Evolutionary conservation across 2,329 filamentous ascomycete species (phyloP), one percentile per base, ranked within the genome.

Genomic region (Pseudogymnoascus sp.): DNA sequence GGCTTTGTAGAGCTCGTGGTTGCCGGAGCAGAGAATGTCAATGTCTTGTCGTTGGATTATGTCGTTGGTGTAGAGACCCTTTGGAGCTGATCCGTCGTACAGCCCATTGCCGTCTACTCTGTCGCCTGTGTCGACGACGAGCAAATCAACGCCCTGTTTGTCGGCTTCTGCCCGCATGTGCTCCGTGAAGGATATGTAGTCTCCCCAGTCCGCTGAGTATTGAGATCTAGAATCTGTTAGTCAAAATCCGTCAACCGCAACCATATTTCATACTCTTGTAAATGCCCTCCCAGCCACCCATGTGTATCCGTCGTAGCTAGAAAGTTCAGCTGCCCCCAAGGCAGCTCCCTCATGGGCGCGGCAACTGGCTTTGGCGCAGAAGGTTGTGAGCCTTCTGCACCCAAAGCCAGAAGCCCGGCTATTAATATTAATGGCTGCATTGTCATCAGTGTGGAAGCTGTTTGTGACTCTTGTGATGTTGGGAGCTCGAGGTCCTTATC

Each of bases 291-390:
- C 71, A 95, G 87, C 94, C 94, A 99, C 68, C 94, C 93, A 75
- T 97, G 94, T 3, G 90, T 94, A 73, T 97, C 89, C 41, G 94
- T 97, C 0, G 94, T 97, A 71, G 96, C 92, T n/a, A 99, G 76
- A 73, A 96, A 95, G 79, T 97, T 97, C 70, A 97, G 81, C 72
- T 96, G 88, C 14, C 89, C 92, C 90, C 92, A 97, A 68, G 85
- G 82, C 60, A 99, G 80, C 67, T 91, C 82, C 69, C 94, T 87
- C 75, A 97, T 83, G 50, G 91, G 92, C 61, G 88, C 91, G 62
- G 85, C 81, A 63, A 93, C 81, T 6, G 94, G 90, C 39, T 82
- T 75, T n/a, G 86, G 86, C 60, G 93, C 90, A 61, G 84, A 85
- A 8, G 93, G 93, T 74, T 99, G 94, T 62, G 86, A 47, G 1